Evolutionary conservation across 2,329 filamentous ascomycete genomes (phyloP).

Genomic region (Aspergillus sp.): DNA sequence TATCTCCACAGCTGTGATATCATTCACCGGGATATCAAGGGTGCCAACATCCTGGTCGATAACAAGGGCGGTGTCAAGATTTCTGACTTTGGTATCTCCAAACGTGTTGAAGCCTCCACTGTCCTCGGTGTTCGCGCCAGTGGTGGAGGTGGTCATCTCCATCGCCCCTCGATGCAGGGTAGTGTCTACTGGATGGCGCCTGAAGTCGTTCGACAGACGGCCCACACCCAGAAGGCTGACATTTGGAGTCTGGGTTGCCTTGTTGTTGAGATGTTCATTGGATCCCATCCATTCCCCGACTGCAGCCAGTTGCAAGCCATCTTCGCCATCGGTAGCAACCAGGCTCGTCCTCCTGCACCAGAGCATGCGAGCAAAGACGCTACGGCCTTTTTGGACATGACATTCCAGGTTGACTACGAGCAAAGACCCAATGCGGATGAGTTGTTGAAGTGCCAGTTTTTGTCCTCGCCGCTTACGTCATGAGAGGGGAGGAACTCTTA

Average conservation of each 20-base stretch:
- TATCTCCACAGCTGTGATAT: constrained; percentile 94
- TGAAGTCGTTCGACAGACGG: constrained; percentile 95
- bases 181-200: constrained; percentile 99
- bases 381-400: constrained; percentile 71
- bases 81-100: constrained; percentile 96
- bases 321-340: constrained; percentile 90
- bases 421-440: constrained; percentile 87
- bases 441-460: constrained; percentile 72
- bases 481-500: constrained; percentile 6
- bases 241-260: constrained; percentile 97
- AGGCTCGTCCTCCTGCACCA: constrained; percentile 79
- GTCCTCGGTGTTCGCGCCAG: constrained; percentile 50
- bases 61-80: constrained; percentile 99
- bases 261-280: constrained; percentile 98
- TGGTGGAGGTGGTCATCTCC: constrained; percentile 35
- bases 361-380: constrained; percentile 79
- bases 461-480: constrained; percentile 58
- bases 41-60: constrained; percentile 95
- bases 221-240: constrained; percentile 95
- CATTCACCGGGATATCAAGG: constrained; percentile 98
- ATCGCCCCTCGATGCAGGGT: constrained; percentile 73
- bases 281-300: constrained; percentile 90
- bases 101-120: constrained; percentile 89
- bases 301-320: constrained; percentile 96
- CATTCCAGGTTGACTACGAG: constrained; percentile 93